Percentiles rank a stretch among this genome's conserved stretches.
phyloP scores from a whole-genome alignment of 1,139 yeast genomes.

The Debaryomyces singareniensis region DNA sequence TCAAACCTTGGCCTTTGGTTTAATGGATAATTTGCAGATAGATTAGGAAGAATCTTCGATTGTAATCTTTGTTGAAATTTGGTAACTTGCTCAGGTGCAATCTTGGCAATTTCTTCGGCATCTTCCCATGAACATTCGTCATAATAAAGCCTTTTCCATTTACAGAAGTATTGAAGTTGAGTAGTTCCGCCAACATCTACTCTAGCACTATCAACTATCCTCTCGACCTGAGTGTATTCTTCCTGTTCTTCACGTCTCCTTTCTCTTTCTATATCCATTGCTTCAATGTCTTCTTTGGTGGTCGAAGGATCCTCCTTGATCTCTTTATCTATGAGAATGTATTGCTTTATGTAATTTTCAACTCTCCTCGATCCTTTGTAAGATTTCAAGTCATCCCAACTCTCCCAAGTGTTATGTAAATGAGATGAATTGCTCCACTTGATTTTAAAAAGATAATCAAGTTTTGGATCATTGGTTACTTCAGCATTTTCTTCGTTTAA shows the following conservation, averaged over 20 bases:
- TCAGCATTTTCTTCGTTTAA: slow-evolving; percentile 29
- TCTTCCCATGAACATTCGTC: slow-evolving; percentile 98
- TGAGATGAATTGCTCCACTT: slow-evolving; percentile 91
- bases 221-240: slow-evolving; percentile 80
- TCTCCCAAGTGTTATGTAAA: slow-evolving; percentile 93
- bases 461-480: slow-evolving; percentile 48
- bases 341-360: slow-evolving; percentile 84
- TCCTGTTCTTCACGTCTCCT: slow-evolving; percentile 76
- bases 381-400: slow-evolving; percentile 50
- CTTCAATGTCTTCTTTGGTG: slow-evolving; percentile 85
- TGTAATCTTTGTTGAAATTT: slow-evolving; percentile 76
- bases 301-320: slow-evolving; percentile 73
- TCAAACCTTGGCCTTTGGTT: slow-evolving; percentile 81
- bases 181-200: slow-evolving; percentile 55
- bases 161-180: slow-evolving; percentile 74
- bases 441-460: slow-evolving; percentile 57
- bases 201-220: slow-evolving; percentile 85
- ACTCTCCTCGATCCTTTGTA: slow-evolving; percentile 76
- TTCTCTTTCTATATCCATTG: slow-evolving; percentile 87
- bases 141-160: slow-evolving; percentile 90
- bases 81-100: slow-evolving; percentile 81
- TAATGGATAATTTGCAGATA: slow-evolving; percentile 70
- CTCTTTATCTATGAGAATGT: slow-evolving; percentile 65
- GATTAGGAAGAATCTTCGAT: slow-evolving; percentile 78
- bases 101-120: slow-evolving; percentile 76